phyloP scores from a whole-genome alignment of 192 early-diverging fungal genomes.

The Glomus cerebriforme region DNA sequence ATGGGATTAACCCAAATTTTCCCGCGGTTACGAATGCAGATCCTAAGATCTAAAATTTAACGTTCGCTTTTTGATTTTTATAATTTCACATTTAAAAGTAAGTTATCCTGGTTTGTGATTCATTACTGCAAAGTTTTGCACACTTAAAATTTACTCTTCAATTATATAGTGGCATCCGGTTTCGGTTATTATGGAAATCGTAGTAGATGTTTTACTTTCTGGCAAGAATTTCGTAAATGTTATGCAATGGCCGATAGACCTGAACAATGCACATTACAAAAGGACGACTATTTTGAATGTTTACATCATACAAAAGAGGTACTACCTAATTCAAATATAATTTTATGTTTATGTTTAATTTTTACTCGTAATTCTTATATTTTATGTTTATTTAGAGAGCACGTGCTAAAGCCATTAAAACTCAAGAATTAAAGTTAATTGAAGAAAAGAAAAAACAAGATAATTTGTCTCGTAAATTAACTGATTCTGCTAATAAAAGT shows the following conservation, averaged over 20 bases:
- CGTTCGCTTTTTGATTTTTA: too few relatives aligned
- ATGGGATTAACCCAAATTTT: too few relatives aligned
- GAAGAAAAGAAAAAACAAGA: constrained; percentile 48
- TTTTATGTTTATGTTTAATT: not conserved
- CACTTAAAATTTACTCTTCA: too few relatives aligned
- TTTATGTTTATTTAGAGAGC: constrained; percentile 43
- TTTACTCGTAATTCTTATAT: not conserved
- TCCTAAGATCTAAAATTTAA: too few relatives aligned
- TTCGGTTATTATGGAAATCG: constrained; percentile 72
- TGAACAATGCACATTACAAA: constrained; percentile 74
- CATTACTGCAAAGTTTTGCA: too few relatives aligned
- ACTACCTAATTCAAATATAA: not conserved
- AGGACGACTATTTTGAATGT: constrained; percentile 96
- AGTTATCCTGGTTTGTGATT: too few relatives aligned
- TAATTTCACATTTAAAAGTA: too few relatives aligned
- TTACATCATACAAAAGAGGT: constrained; percentile 96
- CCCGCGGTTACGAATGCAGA: too few relatives aligned
- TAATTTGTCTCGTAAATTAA: constrained; percentile 48
- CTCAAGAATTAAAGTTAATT: constrained; percentile 54
- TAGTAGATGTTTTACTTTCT: constrained; percentile 94
- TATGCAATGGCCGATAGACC: constrained; percentile 78
- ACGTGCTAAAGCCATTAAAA: constrained; percentile 54
- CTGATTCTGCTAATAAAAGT: constrained; percentile 50
- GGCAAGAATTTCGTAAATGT: constrained; percentile 97
- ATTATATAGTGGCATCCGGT: constrained; percentile 56